Conservation (phyloP, 441 rosid genomes). For the Pelargonium citronellum region DNA sequence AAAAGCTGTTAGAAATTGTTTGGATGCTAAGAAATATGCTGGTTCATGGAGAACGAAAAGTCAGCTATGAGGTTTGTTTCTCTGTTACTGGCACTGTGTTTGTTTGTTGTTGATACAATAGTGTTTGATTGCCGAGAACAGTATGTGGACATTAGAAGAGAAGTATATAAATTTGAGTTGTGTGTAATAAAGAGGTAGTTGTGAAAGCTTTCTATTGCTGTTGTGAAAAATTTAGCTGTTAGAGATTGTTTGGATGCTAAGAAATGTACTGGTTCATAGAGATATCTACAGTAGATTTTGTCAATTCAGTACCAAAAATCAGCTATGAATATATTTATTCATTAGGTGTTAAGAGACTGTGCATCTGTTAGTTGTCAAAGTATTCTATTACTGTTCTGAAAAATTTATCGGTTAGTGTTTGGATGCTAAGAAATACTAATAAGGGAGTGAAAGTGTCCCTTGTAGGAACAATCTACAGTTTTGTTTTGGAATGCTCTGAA, state of each 20-base stretch:
- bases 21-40: neutral
- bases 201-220: neutral
- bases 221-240: neutral
- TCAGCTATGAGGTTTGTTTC: constrained; percentile 49
- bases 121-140: neutral
- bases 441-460: too few species aligned
- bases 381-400: too few species aligned
- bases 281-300: too few species aligned
- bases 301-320: too few species aligned
- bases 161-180: neutral
- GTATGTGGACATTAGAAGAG: neutral
- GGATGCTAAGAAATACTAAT: too few species aligned
- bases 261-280: neutral
- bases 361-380: too few species aligned
- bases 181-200: neutral
- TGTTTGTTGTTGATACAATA: neutral
- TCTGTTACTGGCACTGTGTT: constrained; percentile 1
- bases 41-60: constrained; percentile 32
- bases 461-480: too few species aligned
- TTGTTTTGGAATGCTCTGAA: too few species aligned
- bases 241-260: neutral
- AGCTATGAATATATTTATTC: too few species aligned
- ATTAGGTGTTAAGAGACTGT: too few species aligned
- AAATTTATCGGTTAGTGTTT: too few species aligned
- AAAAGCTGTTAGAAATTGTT: neutral